Evolutionary conservation across 768 basidiomycete species (phyloP), one percentile per base, ranked within the genome.

Genomic region (Rhodosporidiobolus odoratus): DNA sequence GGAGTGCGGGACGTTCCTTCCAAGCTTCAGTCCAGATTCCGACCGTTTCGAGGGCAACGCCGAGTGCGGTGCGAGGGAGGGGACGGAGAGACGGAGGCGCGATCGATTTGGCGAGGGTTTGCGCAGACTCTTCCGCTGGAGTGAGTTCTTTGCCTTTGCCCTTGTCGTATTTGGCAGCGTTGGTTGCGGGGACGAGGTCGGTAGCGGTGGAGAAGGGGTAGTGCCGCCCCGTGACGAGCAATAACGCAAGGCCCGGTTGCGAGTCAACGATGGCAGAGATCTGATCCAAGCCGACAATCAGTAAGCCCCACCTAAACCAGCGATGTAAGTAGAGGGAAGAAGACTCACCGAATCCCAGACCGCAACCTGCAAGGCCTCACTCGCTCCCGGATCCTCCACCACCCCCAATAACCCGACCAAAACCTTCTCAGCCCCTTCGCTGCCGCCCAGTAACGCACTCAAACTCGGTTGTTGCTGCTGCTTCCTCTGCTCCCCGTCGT

Each of bases 211-310:
- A 38, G 63, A 65, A 21, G 66, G 76, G 41, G 74, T 77, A 4
- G 85, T 90, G 88, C 50, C 85, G 84, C 5, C 91, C 92, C 0
- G 86, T 84, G 40, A 93, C 87, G 68, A 93, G 87, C 35, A 96
- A 82, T 63, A 86, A 83, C 3, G 89, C 87, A 8, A 95, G 82
- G 0, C 93, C 91, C 1, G 94, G 92, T 77, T 93, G 92, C 70
- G 88, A 88, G 75, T 90, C 87, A 21, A 94, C 86, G 2, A 90
- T 88, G 25, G 90, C 82, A 0, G 89, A 63, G n/a, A 69, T 66
- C 68, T 69, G 58, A 4, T 9, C 19, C 15, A 48, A 35, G 2
- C 23, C 16, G 15, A 15, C 34, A 23, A 48, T 21, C 37, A 30
- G 30, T 53, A 4, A 50, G 23, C 23, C 48, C 48, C 23, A 13